Evolutionary conservation across 148 eudicot genomes (phyloP).

Genomic region (Vaccinium vitisidaea): DNA sequence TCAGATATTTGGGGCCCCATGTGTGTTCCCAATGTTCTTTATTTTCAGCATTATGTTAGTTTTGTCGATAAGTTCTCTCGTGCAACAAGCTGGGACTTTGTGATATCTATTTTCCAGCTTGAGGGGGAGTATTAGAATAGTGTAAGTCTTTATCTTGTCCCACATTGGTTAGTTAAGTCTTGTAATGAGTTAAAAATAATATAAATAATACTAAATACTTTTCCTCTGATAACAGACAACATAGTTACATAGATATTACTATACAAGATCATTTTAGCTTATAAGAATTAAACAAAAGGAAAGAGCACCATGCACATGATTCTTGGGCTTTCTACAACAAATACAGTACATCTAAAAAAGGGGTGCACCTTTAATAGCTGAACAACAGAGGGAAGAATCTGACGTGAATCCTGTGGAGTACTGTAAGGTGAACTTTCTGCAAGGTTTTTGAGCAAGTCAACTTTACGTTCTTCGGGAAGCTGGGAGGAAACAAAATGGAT

Average conservation of each 20-base stretch:
- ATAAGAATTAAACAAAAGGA: not conserved
- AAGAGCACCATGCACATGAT: not conserved
- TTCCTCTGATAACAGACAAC: not conserved
- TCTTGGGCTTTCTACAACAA: not conserved
- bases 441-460: conserved; percentile 85
- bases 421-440: conserved; percentile 92
- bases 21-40: too few relatives aligned
- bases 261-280: not conserved
- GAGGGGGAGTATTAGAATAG: too few relatives aligned
- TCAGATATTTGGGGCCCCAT: too few relatives aligned
- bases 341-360: not conserved
- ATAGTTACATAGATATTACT: not conserved
- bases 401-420: conserved; percentile 78
- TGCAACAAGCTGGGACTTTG: too few relatives aligned
- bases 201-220: too few relatives aligned
- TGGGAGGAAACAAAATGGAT: conserved; percentile 24
- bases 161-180: too few relatives aligned
- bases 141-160: too few relatives aligned
- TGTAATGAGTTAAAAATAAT: too few relatives aligned
- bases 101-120: too few relatives aligned
- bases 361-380: conserved; percentile 72
- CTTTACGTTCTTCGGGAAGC: conserved; percentile 90
- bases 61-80: too few relatives aligned
- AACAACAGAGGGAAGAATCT: conserved; percentile 77
- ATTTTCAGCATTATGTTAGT: too few relatives aligned